Percentiles rank a stretch among this genome's conserved stretches.
Conservation (phyloP, 2,329 filamentous ascomycete species). For the Cryphonectria radicalis region DNA sequence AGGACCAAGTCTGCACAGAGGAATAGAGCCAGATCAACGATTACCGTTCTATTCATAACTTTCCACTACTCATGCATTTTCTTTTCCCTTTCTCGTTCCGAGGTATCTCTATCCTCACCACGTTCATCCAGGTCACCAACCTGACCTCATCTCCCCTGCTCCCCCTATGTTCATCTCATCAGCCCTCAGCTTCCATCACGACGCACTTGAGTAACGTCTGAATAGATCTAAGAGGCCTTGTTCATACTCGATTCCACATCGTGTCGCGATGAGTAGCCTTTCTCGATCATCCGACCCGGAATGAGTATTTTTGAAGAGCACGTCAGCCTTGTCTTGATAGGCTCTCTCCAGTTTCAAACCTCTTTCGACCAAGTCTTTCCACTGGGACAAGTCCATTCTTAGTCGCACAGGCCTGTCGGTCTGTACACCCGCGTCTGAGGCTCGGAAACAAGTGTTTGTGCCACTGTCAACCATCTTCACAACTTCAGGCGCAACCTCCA, state of each 20-base stretch:
- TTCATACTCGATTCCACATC: constrained; percentile 1
- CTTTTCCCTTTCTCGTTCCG: too few species aligned
- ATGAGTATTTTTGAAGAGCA: neutral
- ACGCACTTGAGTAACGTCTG: neutral
- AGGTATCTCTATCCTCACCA: neutral
- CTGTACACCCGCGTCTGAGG: neutral
- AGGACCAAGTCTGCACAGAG: too few species aligned
- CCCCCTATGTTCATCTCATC: neutral
- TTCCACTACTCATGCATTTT: neutral
- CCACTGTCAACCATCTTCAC: constrained; percentile 4
- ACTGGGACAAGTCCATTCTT: constrained; percentile 1
- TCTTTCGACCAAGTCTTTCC: neutral
- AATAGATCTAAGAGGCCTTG: constrained; percentile 4
- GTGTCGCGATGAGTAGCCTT: constrained; percentile 1
- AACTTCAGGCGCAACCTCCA: neutral
- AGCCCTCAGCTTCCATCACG: neutral
- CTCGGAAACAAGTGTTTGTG: neutral
- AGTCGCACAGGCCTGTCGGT: neutral
- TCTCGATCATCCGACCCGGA: neutral
- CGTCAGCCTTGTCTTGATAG: neutral
- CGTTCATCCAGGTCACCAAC: neutral
- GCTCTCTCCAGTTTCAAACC: neutral
- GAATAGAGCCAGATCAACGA: neutral
- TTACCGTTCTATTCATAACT: too few species aligned
- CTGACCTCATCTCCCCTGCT: too few species aligned